phyloP scores from a whole-genome alignment of 768 basidiomycete species.

The Agaricus subrufescens region DNA sequence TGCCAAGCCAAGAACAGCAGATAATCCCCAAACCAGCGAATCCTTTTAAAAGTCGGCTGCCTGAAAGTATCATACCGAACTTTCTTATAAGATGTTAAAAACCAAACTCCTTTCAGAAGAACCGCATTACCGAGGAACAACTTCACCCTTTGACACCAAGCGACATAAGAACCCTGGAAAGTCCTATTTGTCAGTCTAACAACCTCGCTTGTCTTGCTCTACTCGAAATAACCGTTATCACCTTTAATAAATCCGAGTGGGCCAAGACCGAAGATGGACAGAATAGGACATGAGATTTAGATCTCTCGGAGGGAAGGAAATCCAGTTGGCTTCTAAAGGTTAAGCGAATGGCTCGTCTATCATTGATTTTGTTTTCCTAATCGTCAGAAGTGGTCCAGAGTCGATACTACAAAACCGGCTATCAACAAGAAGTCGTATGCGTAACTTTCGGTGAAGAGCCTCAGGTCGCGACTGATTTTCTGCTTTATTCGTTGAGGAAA shows the following conservation, averaged over 20 bases:
- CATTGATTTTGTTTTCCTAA: background rate
- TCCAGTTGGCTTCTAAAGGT: no score
- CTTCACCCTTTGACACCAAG: conserved; percentile 25
- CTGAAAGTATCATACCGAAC: conserved; percentile 18
- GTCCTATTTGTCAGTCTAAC: background rate
- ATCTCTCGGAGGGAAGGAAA: conserved; percentile 18
- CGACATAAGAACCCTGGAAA: conserved; percentile 24
- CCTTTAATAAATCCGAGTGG: conserved; percentile 26
- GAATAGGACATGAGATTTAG: conserved; percentile 23
- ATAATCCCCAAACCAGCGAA: background rate
- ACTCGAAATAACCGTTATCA: background rate
- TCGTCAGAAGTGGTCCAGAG: background rate
- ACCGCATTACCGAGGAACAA: conserved; percentile 27
- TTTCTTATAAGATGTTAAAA: conserved; percentile 21
- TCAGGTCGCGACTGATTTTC: background rate
- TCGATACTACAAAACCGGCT: background rate
- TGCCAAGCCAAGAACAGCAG: background rate
- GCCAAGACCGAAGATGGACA: conserved; percentile 29
- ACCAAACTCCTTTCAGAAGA: conserved; percentile 23
- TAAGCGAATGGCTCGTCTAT: no score
- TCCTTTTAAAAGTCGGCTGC: background rate
- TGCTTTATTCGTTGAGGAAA: background rate
- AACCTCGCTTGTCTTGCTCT: background rate
- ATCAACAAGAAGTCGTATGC: background rate
- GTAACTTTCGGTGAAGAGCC: background rate